Conservation (phyloP, 495 filamentous ascomycete species). For the Trypethelium eluteriae region DNA sequence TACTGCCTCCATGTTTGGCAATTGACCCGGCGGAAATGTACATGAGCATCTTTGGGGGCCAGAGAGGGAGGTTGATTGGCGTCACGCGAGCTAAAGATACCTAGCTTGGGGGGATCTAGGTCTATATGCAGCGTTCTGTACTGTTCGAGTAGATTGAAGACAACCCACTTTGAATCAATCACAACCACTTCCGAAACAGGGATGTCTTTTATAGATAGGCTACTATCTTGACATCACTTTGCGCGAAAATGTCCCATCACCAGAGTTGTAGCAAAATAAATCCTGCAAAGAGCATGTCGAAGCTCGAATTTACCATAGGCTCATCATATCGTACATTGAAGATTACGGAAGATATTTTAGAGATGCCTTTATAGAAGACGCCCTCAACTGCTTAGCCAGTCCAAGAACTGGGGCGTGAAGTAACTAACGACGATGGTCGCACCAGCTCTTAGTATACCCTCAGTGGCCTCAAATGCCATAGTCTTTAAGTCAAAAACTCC, state of each 20-base stretch:
- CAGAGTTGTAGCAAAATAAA: too few species aligned
- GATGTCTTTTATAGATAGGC: too few species aligned
- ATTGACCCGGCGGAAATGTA: not conserved
- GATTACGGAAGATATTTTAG: not conserved
- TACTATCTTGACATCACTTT: too few species aligned
- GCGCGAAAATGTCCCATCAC: too few species aligned
- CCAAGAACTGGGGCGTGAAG: constrained; percentile 87
- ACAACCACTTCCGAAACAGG: too few species aligned
- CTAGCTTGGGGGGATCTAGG: not conserved
- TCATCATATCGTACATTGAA: not conserved
- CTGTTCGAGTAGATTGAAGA: not conserved
- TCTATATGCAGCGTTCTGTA: not conserved
- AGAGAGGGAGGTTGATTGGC: not conserved
- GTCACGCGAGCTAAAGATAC: not conserved
- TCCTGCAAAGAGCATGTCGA: not conserved
- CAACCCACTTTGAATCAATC: not conserved
- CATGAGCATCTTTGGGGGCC: not conserved
- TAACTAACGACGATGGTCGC: constrained; percentile 89
- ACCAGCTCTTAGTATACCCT: constrained; percentile 87
- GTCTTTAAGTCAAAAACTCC: constrained; percentile 95
- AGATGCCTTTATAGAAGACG: not conserved
- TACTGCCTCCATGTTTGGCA: not conserved
- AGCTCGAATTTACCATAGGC: not conserved
- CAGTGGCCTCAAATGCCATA: constrained; percentile 90
- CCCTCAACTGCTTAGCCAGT: constrained; percentile 54